These are phyloP conservation scores for Acer yangbiense DNA, from an alignment of 345 rosid species.

Conservation along the genomic window DNA sequence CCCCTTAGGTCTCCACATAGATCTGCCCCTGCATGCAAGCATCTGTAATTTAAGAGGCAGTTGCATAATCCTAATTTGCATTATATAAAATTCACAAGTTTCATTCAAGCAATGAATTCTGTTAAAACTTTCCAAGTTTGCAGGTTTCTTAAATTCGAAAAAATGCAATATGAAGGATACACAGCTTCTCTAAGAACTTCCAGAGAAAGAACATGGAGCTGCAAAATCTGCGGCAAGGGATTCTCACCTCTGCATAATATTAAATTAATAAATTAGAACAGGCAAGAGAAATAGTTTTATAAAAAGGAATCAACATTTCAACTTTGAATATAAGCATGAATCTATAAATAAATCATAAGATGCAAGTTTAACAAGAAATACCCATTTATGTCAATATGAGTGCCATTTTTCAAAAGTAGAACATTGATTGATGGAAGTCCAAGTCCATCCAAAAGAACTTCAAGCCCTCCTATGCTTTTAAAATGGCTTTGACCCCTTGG, in stretches of 20 bases:
- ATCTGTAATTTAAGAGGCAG: not conserved
- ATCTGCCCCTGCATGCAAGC: not conserved
- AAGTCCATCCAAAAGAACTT: slow-evolving; percentile 72
- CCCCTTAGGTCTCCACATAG: not conserved
- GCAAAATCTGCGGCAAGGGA: slow-evolving; percentile 45
- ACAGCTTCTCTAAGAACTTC: slow-evolving; percentile 74
- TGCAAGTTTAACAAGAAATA: slow-evolving; percentile 20
- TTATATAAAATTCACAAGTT: slow-evolving; percentile 6
- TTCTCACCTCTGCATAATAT: slow-evolving; percentile 51
- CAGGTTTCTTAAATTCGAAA: slow-evolving; percentile 11
- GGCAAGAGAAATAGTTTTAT: slow-evolving; percentile 7
- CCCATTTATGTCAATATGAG: slow-evolving; percentile 43
- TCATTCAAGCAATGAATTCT: slow-evolving; percentile 11
- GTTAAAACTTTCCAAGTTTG: not conserved
- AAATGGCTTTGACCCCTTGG: slow-evolving; percentile 80
- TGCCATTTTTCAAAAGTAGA: slow-evolving; percentile 34
- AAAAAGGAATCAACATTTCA: not conserved
- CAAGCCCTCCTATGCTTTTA: slow-evolving; percentile 82
- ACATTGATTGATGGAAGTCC: slow-evolving; percentile 57
- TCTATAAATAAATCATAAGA: not conserved
- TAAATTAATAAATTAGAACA: slow-evolving; percentile 22
- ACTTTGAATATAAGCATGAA: slow-evolving; percentile 8
- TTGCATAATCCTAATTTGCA: slow-evolving; percentile 11
- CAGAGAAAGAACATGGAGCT: slow-evolving; percentile 65
- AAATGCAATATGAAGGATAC: slow-evolving; percentile 54